Base-by-base conservation (phyloP, 1,139 yeast genomes). In the Casaregolazyma suthepensis region DNA sequence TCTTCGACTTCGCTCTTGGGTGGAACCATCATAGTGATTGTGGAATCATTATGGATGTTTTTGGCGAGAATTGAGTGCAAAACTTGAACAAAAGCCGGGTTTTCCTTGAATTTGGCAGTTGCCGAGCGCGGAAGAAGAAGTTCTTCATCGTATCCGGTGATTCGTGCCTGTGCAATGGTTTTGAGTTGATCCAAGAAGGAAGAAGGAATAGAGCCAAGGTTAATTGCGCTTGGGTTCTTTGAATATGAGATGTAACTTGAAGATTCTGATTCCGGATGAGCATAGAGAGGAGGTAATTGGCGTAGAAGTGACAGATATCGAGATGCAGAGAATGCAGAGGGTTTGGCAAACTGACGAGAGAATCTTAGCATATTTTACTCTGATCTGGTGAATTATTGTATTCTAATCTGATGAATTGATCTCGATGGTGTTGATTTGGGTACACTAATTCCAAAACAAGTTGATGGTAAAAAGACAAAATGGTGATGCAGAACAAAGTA, bases 1-100 rank as follows among this genome's bases (percentile, higher is more conserved):
- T 79, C 83, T n/a, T 52, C 52, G 12, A 48, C 51, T 40, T 80
- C 78, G 5, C 81, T 76, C 1, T 90, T 88, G 56, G 85, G 83
- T 63, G 83, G 71, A 26, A 76, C 72, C 66, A 81, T 85, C 3
- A 83, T 66, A 7, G 26, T 23, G 4, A 49, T 43, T 22, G 19
- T 47, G 53, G 82, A 80, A 66, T 85, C 90, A 13, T 78, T 55
- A 64, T 70, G 68, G 20, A 75, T 67, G 40, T 70, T 57, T 17
- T 64, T 52, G 0, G 54, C 52, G 12, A 77, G 60, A 2, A 69
- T 60, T 3, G 61, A 50, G 22, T 73, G 74, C 12, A 78, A 62
- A 0, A 67, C 37, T 0, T 54, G 48, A 53, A 61, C 50, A 54
- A 69, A 69, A 49, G 52, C 44, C 17, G 54, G 52, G 55, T 63